Base-by-base conservation (phyloP, 306 rosid genomes). In the Cotoneaster glaucophyllus region DNA sequence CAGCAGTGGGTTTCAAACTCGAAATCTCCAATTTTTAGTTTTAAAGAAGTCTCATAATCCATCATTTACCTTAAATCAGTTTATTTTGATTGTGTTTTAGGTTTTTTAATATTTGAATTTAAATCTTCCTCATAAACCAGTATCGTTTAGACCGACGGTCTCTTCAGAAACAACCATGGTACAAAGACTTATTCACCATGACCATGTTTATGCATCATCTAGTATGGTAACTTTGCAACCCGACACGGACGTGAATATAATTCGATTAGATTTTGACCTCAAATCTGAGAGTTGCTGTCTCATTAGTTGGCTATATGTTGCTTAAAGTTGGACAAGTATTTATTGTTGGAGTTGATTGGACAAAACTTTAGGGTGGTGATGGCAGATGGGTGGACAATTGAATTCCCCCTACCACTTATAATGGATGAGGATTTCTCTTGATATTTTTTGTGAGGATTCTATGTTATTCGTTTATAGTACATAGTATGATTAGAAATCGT, bases 311-410 rank as follows among this genome's bases (percentile, higher is more conserved):
- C 44, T 58, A 11, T 29, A n/a, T 77, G 82, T 77, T 73, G 58
- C 76, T 59, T 34, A 59, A 82, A 82, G 74, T 75, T 72, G 74
- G 76, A 77, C 82, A 67, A 37, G 66, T 48, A 68, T 37, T 11
- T 50, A 2, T 44, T 32, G 64, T 75, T 73, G 75, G 69, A 70
- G 64, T 82, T 75, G 84, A 83, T 84, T 74, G 78, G 88, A 83
- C 69, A 81, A 65, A 69, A 73, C 80, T 77, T 82, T 82, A 77
- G 74, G 86, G 76, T 81, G 76, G 83, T 61, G 65, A 78, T 67
- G 41, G 41, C 41, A 37, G 41, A 37, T 37, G 69, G 79, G 74
- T 81, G 84, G 21, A 78, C 73, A 25, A 58, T 76, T 64, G 52
- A 54, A n/a, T 71, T 22, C 70, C 17, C 34, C 19, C 44, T 34